Evolutionary conservation across 352 stramenopile genomes (phyloP), one percentile per base, ranked within the genome.

Genomic region (Lagenidium sp.): DNA sequence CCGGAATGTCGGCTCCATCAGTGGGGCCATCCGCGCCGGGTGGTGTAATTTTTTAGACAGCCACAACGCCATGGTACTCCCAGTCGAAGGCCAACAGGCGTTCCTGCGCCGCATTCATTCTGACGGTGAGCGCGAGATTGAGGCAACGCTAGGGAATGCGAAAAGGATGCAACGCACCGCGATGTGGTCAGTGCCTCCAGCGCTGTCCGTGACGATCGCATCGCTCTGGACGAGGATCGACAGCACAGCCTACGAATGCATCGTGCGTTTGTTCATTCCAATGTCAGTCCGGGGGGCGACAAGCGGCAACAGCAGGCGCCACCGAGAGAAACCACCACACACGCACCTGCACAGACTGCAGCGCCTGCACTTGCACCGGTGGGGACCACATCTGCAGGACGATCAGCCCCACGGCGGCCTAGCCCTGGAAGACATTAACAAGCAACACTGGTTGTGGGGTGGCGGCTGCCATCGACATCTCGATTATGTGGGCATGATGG

Each of bases 391-490:
- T 91, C 18, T 63, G 42, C 25, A 91, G 42, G 32, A 91, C 49
- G 36, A 91, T 68, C 12, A 56, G 72, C 0, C 78, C 78, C 5
- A 87, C 78, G 11, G 67, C 75, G 18, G 75, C 75, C 41, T 88
- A 68, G 18, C 78, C 78, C 41, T 85, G 75, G 57, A 84, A 63
- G 46, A 86, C 66, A 41, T 88, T 70, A 41, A 85, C n/a, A n/a
- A n/a, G n/a, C n/a, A n/a, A n/a, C n/a, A n/a, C n/a, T n/a, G n/a
- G n/a, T n/a, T n/a, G n/a, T n/a, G n/a, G n/a, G n/a, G n/a, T n/a
- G n/a, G n/a, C n/a, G n/a, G n/a, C n/a, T n/a, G n/a, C n/a, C n/a
- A n/a, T n/a, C n/a, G n/a, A n/a, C n/a, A n/a, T n/a, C n/a, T n/a
- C n/a, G n/a, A n/a, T n/a, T n/a, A n/a, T n/a, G n/a, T n/a, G n/a